A percentile compares a stretch with the other conserved stretches of the same genome.
phyloP scores from a whole-genome alignment of 225 moss, liverwort and hornwort genomes.

The Polytrichum commune region DNA sequence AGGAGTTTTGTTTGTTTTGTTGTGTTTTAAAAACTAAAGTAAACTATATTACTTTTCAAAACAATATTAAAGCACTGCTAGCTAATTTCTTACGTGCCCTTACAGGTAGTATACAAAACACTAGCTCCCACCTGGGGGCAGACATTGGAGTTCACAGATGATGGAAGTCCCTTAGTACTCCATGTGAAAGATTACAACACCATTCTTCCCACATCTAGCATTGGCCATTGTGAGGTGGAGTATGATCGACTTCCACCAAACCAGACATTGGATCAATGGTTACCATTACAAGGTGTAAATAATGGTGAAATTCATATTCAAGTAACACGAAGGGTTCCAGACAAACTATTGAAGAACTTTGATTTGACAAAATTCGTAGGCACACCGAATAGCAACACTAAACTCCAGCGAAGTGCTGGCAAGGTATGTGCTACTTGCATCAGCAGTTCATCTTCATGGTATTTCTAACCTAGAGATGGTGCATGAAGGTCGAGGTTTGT shows the following conservation, averaged over 20 bases:
- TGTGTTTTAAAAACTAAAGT: too few relatives aligned
- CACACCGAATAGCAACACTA: slow-evolving; percentile 46
- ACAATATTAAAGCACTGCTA: neutral
- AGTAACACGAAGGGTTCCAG: slow-evolving; percentile 74
- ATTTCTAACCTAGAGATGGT: too few relatives aligned
- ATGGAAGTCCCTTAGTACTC: slow-evolving; percentile 80
- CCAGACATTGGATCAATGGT: slow-evolving; percentile 79
- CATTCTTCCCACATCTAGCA: slow-evolving; percentile 82
- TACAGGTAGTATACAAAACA: slow-evolving; percentile 89
- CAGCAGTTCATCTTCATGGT: too few relatives aligned
- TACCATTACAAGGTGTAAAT: slow-evolving; percentile 70
- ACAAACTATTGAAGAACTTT: slow-evolving; percentile 27
- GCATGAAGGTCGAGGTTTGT: too few relatives aligned
- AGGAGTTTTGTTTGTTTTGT: too few relatives aligned
- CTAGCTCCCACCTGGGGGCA: slow-evolving; percentile 85
- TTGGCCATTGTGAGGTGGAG: slow-evolving; percentile 90
- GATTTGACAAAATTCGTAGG: slow-evolving; percentile 22
- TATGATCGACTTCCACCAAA: slow-evolving; percentile 74
- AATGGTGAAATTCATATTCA: slow-evolving; percentile 97
- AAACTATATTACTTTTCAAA: neutral
- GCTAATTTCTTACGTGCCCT: neutral
- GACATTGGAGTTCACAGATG: slow-evolving; percentile 85
- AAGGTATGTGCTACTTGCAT: slow-evolving; percentile 43
- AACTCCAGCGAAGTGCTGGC: slow-evolving; percentile 75
- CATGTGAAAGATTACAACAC: slow-evolving; percentile 94